Base-by-base conservation (phyloP, 768 basidiomycete species). In the Kwoniella shandongensis region DNA sequence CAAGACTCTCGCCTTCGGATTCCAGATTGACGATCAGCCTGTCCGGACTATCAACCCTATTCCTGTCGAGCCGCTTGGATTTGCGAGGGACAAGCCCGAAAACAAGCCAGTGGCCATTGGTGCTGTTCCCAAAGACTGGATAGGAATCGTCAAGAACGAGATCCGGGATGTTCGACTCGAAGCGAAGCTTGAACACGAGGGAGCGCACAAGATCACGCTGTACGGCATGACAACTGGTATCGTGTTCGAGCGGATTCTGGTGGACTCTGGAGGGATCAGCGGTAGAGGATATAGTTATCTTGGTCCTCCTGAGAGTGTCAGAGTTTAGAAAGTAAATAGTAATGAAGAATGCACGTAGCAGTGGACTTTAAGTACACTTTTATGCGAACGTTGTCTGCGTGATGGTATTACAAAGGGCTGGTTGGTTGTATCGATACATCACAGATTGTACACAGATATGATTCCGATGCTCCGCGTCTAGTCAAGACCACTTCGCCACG, bases 181-280 rank as follows among this genome's bases (percentile, higher is more conserved):
- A 4, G 52, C 39, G 1, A 56, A 26, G 3, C 48, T 38, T 39
- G 41, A 56, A n/a, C 8, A 39, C 6, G 38, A 25, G 10, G 56
- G 56, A 7, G 32, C 38, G n/a, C 72, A 74, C 39, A 71, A 59
- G 17, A 27, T 71, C 12, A 67, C 26, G 18, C 38, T 74, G 7
- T 70, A 38, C 38, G 69, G 69, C 17, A 71, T 71, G 65, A 67
- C 62, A 3, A 55, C 65, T 20, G 72, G 69, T 17, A 32, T 74
- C 45, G 62, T 74, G 5, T 27, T 74, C 13, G 72, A 74, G 60
- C 50, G 68, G 57, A 59, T 70, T 13, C 54, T 48, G 57, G 38
- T 70, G 18, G 68, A 70, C 54, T 26, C 66, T 7, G 68, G 68
- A 22, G 68, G 68, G 1, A 66, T 70, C 23, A 50, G 49, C 38